phyloP scores from a whole-genome alignment of 2,329 filamentous ascomycete species.

The Aspergillus sp. region DNA sequence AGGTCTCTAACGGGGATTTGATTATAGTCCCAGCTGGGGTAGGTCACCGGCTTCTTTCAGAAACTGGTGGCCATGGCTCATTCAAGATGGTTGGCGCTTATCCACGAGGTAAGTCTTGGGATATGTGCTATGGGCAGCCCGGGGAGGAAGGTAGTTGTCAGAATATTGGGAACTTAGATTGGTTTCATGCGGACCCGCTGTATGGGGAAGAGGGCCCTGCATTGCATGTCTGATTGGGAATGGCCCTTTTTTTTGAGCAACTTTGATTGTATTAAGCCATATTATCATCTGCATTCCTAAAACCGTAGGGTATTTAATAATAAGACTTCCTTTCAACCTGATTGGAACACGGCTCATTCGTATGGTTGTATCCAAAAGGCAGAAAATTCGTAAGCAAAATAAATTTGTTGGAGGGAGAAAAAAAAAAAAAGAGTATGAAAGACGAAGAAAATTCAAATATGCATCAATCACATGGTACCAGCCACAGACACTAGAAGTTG shows the following conservation, averaged over 20 bases:
- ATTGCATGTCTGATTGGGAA: conserved; percentile 36
- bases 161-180: conserved; percentile 50
- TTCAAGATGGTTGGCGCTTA: conserved; percentile 71
- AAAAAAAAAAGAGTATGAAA: not conserved
- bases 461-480: conserved; percentile 6
- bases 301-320: conserved; percentile 10
- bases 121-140: conserved; percentile 68
- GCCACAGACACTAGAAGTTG: conserved; percentile 5
- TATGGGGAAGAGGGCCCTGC: conserved; percentile 57
- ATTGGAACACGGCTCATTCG: not conserved
- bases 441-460: not conserved
- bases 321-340: not conserved
- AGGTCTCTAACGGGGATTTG: conserved; percentile 60
- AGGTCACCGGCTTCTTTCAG: conserved; percentile 61
- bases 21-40: conserved; percentile 67
- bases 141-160: conserved; percentile 56
- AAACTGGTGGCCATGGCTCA: conserved; percentile 42
- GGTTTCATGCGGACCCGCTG: conserved; percentile 62
- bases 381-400: not conserved
- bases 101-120: conserved; percentile 58
- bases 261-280: conserved; percentile 6
- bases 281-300: conserved; percentile 17
- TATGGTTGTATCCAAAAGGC: not conserved
- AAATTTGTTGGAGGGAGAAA: not conserved
- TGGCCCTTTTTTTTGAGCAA: not conserved